These are phyloP conservation scores for Penicillium janthinellum DNA, from an alignment of 2,329 filamentous ascomycete species.

Conservation along the genomic window DNA sequence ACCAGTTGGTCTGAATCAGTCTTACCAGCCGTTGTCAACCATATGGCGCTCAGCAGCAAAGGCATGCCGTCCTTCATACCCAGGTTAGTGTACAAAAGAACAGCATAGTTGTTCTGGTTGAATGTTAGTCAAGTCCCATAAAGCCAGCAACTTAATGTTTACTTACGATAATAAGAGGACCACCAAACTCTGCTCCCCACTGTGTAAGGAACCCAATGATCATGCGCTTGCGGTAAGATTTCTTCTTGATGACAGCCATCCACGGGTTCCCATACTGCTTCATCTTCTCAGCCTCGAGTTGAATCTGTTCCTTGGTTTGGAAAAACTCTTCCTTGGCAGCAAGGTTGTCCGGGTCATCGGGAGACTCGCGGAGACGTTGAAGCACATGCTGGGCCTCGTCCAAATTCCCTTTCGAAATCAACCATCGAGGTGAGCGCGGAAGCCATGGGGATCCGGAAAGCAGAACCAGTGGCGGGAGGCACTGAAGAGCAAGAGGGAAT, in stretches of 20 bases:
- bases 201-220: constrained; percentile 56
- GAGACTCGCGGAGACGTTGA: constrained; percentile 41
- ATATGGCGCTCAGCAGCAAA: constrained; percentile 48
- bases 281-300: constrained; percentile 47
- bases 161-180: constrained; percentile 54
- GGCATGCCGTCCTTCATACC: constrained; percentile 48
- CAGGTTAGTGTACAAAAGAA: constrained; percentile 48
- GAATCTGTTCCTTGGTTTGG: constrained; percentile 51
- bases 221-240: constrained; percentile 55
- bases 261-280: constrained; percentile 45
- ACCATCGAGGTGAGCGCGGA: constrained; percentile 53
- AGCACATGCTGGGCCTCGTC: constrained; percentile 52
- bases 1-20: not conserved
- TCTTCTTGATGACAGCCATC: constrained; percentile 51
- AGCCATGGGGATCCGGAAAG: constrained; percentile 47
- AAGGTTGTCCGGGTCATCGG: constrained; percentile 45
- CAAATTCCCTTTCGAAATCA: constrained; percentile 49
- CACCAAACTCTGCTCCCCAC: constrained; percentile 57
- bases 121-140: constrained; percentile 1
- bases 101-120: constrained; percentile 50
- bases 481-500: constrained; percentile 48
- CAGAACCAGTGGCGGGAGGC: constrained; percentile 44
- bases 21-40: constrained; percentile 50
- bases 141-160: not conserved
- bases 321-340: constrained; percentile 51